phyloP scores from a whole-genome alignment of 257 asterid species.

The Coffea eugenioides region DNA sequence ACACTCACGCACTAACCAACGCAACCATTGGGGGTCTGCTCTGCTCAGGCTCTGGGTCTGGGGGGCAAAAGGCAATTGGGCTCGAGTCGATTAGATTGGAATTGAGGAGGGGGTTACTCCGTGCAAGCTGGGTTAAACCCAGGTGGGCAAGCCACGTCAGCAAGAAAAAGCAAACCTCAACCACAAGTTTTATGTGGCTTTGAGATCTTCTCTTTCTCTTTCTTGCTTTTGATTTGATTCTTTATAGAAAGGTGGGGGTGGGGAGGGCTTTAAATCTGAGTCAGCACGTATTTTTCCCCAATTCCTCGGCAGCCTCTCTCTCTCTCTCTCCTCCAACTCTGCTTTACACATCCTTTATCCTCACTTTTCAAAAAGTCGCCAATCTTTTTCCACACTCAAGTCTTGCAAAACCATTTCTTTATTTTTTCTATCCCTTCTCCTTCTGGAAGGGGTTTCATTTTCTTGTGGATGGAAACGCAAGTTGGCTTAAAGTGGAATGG shows the following conservation, averaged over 20 bases:
- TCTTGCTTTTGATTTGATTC: constrained; percentile 35
- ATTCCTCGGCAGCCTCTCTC: constrained; percentile 17
- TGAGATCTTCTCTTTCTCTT: constrained; percentile 40
- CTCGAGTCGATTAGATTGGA: background rate
- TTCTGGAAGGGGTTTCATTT: background rate
- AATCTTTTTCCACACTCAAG: constrained; percentile 21
- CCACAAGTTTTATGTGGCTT: constrained; percentile 89
- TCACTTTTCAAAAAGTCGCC: constrained; percentile 38
- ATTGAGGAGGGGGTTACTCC: constrained; percentile 7
- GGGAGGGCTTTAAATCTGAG: constrained; percentile 43
- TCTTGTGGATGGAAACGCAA: constrained; percentile 40
- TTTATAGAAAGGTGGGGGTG: constrained; percentile 37
- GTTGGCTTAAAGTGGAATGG: constrained; percentile 16
- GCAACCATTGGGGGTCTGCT: background rate
- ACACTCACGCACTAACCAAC: background rate
- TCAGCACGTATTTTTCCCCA: constrained; percentile 37
- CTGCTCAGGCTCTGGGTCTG: background rate
- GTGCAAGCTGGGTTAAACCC: constrained; percentile 34
- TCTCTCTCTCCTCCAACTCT: background rate
- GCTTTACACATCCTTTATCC: constrained; percentile 8
- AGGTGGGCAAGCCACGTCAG: constrained; percentile 53
- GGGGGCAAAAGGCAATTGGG: constrained; percentile 7
- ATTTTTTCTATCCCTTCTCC: constrained; percentile 8
- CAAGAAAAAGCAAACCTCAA: constrained; percentile 33
- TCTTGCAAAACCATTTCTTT: constrained; percentile 1